Conservation (phyloP, 768 basidiomycete species). For the Ramaria sp. region DNA sequence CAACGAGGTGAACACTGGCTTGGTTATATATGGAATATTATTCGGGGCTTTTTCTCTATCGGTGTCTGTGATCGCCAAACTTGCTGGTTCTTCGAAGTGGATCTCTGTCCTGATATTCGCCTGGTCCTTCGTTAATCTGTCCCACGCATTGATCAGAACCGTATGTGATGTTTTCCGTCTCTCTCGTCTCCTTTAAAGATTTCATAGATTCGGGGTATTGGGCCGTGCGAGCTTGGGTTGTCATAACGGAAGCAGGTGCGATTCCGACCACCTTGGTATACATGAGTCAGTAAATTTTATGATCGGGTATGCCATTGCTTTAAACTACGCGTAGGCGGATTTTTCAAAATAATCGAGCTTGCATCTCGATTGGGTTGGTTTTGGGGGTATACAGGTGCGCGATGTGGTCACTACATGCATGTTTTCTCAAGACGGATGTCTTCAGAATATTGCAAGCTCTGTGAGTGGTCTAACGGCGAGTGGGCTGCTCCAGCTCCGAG, state of each 20-base stretch:
- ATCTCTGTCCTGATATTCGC: slow-evolving; percentile 30
- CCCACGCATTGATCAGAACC: neutral
- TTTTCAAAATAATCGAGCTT: slow-evolving; percentile 4
- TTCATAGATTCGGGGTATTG: neutral
- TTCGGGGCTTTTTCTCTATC: slow-evolving; percentile 27
- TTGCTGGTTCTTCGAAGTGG: slow-evolving; percentile 29
- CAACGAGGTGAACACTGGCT: slow-evolving; percentile 28
- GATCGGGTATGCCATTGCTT: neutral
- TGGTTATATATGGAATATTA: slow-evolving; percentile 25
- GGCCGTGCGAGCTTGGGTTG: slow-evolving; percentile 22
- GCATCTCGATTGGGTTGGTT: slow-evolving; percentile 5
- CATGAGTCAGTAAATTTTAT: neutral
- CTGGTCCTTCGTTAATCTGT: slow-evolving; percentile 27
- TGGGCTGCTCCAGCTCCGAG: slow-evolving; percentile 28
- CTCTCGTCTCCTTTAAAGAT: too few relatives aligned
- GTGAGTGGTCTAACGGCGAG: slow-evolving; percentile 32
- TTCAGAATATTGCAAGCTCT: slow-evolving; percentile 25
- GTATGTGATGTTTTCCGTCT: too few relatives aligned
- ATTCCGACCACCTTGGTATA: slow-evolving; percentile 17
- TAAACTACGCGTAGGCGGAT: neutral
- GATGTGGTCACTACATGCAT: neutral
- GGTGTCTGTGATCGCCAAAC: slow-evolving; percentile 30
- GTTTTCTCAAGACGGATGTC: neutral
- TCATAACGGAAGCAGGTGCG: slow-evolving; percentile 32
- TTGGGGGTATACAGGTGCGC: slow-evolving; percentile 4